phyloP scores from a whole-genome alignment of 2,329 filamentous ascomycete species.

The Tolypocladium paradoxum region DNA sequence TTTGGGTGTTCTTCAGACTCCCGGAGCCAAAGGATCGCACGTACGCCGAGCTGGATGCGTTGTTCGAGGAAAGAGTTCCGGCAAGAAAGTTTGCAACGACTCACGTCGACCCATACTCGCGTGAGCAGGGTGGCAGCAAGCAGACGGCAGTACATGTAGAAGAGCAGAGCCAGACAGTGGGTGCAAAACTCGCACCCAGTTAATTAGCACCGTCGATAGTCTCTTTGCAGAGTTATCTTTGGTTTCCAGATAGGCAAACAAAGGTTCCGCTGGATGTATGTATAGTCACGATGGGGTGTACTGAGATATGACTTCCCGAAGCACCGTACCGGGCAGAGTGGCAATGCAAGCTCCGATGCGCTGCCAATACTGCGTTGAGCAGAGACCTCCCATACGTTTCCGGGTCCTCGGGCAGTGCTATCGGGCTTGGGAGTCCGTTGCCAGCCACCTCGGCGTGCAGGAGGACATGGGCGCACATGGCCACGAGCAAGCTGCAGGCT shows the following conservation, averaged over 20 bases:
- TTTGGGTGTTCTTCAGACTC: constrained; percentile 39
- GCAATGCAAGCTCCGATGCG: constrained; percentile 21
- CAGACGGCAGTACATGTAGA: neutral
- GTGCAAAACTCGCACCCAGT: neutral
- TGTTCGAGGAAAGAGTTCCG: constrained; percentile 20
- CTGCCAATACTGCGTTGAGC: constrained; percentile 23
- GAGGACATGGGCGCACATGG: constrained; percentile 29
- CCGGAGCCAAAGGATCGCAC: constrained; percentile 42
- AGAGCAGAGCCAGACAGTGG: neutral
- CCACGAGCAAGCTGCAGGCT: constrained; percentile 24
- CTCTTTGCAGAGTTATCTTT: neutral
- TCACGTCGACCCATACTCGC: constrained; percentile 23
- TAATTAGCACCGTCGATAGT: neutral
- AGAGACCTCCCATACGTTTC: constrained; percentile 23
- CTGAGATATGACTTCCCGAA: neutral
- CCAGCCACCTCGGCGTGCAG: constrained; percentile 29
- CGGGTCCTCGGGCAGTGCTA: constrained; percentile 16
- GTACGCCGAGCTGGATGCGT: constrained; percentile 28
- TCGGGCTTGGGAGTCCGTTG: constrained; percentile 15
- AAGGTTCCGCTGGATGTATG: neutral
- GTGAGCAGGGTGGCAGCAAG: neutral
- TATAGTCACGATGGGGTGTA: neutral
- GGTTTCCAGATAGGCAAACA: neutral
- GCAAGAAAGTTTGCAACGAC: constrained; percentile 23
- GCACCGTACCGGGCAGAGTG: constrained; percentile 14